Evolutionary conservation across 345 rosid genomes (phyloP).

Genomic region (Arabis alpina): DNA sequence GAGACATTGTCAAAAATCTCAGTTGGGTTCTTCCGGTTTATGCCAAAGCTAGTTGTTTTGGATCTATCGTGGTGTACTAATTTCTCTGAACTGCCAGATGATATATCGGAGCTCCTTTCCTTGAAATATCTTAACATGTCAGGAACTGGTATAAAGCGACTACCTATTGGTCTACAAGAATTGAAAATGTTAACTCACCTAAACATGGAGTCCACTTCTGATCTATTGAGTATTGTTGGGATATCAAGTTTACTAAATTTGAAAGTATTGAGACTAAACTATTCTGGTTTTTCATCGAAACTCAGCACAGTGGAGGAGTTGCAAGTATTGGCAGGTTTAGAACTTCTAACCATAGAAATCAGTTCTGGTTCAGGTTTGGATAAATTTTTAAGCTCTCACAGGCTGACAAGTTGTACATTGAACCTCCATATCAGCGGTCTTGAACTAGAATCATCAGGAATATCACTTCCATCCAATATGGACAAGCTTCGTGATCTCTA

Average conservation of each 20-base stretch:
- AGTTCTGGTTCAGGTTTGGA: neutral
- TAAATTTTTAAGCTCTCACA: conserved; percentile 3
- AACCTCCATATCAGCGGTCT: too few relatives aligned
- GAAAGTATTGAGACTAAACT: conserved; percentile 2
- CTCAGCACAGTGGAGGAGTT: conserved; percentile 18
- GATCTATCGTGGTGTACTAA: conserved; percentile 39
- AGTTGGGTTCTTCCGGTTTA: conserved; percentile 33
- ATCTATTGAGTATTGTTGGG: conserved; percentile 8
- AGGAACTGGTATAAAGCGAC: neutral
- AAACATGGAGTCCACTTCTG: conserved; percentile 8
- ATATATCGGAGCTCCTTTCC: conserved; percentile 29
- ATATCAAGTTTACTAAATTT: conserved; percentile 11
- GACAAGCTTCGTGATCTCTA: too few relatives aligned
- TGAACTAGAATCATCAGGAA: too few relatives aligned
- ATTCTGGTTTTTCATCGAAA: neutral
- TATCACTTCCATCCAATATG: too few relatives aligned
- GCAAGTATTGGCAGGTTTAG: conserved; percentile 4
- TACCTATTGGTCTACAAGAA: conserved; percentile 25
- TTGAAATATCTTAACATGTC: conserved; percentile 32
- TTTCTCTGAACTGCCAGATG: conserved; percentile 10
- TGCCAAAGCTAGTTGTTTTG: conserved; percentile 42
- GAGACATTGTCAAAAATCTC: conserved; percentile 27
- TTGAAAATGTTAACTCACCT: conserved; percentile 16
- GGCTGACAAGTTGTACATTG: neutral
- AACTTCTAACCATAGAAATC: conserved; percentile 4